Base-by-base conservation (phyloP, 768 basidiomycete genomes). In the Xerocomus brunneocitrinus region DNA sequence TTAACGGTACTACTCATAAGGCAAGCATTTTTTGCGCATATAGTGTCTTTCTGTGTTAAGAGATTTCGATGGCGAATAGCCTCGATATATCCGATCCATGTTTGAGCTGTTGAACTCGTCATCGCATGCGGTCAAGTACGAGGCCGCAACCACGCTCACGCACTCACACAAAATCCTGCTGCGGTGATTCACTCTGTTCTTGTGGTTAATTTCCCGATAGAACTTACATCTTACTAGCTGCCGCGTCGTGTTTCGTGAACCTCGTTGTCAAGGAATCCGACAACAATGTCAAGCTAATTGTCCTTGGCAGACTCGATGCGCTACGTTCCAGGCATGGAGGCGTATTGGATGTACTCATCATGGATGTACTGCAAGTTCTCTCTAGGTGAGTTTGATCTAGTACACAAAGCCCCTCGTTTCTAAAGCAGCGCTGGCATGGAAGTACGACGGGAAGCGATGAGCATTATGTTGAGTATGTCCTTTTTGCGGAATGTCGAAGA, bases 251-350 rank as follows among this genome's bases (percentile, higher is more conserved):
- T 58, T 84, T 95, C 58, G 91, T 97, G 62, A 89, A 83, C 58
- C 82, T 98, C 43, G 85, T 94, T 55, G 78, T 88, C 68, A 95
- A 95, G 73, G 95, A 98, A 71, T 92, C 94, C 2, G 95, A 98
- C 74, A 99, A 98, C 73, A 99, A 99, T 62, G 95, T 98, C 70
- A 98, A 98, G 71, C 81, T 98, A 42, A 98, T 98, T 54, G 95
- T 98, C 16, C 79, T 99, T 25, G 91, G 95, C 65, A 85, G 97
- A 42, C 79, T 99, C 34, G 91, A 98, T 50, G 73, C 71, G 32
- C 77, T 99, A 22, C 82, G 91, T 41, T 76, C 83, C 5, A 91
- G 86, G 64, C 94, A 98, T 69, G 94, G 91, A 16, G 84, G 84
- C 62, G 84, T 98, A 35, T 74, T 98, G 38, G 94, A 98, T 64